A percentile compares a stretch with the other conserved stretches of the same genome.
phyloP scores from a whole-genome alignment of 805 yeast genomes.

The Candida montana region DNA sequence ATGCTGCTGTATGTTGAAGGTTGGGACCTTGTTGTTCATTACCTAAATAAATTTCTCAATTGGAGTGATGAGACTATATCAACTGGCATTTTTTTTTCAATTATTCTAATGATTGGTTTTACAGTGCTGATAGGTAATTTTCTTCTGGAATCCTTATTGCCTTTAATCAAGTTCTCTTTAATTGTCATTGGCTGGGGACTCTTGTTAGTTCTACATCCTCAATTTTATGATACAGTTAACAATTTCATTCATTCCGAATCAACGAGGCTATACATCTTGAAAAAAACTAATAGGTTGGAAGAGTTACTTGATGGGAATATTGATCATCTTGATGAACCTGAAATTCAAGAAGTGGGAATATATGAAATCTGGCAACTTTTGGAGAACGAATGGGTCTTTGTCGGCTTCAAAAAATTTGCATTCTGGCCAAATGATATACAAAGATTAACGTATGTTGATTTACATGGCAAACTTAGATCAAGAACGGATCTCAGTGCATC shows the following conservation, averaged over 20 bases:
- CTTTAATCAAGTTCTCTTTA: constrained; percentile 28
- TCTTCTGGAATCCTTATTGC: constrained; percentile 28
- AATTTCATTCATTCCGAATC: constrained; percentile 55
- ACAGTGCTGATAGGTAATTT: constrained; percentile 28
- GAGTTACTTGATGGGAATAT: constrained; percentile 34
- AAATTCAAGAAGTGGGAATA: constrained; percentile 3
- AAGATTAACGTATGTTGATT: constrained; percentile 2
- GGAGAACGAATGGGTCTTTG: constrained; percentile 56
- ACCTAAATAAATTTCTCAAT: constrained; percentile 52
- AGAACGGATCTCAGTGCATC: constrained; percentile 33
- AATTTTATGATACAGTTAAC: constrained; percentile 40
- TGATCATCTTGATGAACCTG: constrained; percentile 18
- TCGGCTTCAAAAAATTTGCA: constrained; percentile 50
- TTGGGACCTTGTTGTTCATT: constrained; percentile 51
- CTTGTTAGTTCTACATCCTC: constrained; percentile 50
- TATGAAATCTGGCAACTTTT: constrained; percentile 28
- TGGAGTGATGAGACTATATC: constrained; percentile 61
- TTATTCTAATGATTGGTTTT: constrained; percentile 28
- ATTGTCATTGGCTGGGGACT: constrained; percentile 46
- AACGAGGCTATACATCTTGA: constrained; percentile 47
- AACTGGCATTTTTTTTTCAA: constrained; percentile 39
- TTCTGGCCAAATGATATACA: constrained; percentile 7
- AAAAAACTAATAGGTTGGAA: constrained; percentile 47
- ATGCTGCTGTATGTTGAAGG: constrained; percentile 58
- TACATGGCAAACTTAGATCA: not conserved